Conservation (phyloP, 202 grass and related monocot genomes). For the Zoysia matrella region DNA sequence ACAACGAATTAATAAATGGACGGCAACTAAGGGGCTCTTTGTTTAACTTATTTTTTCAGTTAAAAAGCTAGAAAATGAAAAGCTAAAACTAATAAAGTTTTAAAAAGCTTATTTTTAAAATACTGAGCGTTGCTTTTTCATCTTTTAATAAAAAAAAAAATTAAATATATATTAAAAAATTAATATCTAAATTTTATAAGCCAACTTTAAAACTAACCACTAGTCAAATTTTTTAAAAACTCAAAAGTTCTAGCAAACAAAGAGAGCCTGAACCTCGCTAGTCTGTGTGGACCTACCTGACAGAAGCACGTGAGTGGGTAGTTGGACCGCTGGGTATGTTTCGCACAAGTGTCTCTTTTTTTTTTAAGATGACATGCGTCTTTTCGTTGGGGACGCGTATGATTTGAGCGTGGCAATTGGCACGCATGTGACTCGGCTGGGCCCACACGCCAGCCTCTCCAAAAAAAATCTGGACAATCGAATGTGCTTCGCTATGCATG, state of each 20-base stretch:
- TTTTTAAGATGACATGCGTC: too few species aligned
- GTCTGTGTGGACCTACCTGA: not conserved
- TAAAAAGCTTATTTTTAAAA: not conserved
- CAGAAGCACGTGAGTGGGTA: not conserved
- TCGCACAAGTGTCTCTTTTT: not conserved
- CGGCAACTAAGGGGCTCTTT: too few species aligned
- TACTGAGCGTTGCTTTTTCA: too few species aligned
- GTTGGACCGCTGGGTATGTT: not conserved
- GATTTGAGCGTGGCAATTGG: not conserved
- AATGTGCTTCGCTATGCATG: not conserved
- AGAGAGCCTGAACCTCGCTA: not conserved
- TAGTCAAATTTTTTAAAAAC: too few species aligned
- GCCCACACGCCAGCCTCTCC: not conserved
- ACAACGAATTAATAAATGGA: too few species aligned
- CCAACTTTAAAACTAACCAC: too few species aligned
- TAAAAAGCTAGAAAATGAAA: too few species aligned
- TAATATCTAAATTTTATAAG: not conserved
- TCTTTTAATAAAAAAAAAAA: too few species aligned
- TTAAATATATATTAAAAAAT: not conserved
- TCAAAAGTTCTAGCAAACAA: not conserved
- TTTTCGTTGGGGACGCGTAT: not conserved
- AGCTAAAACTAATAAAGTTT: not conserved
- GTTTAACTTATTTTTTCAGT: too few species aligned
- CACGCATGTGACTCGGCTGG: not conserved
- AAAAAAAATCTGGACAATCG: not conserved